Evolutionary conservation across 2,329 filamentous ascomycete species (phyloP).

Genomic region (Aplosporella prunicola): DNA sequence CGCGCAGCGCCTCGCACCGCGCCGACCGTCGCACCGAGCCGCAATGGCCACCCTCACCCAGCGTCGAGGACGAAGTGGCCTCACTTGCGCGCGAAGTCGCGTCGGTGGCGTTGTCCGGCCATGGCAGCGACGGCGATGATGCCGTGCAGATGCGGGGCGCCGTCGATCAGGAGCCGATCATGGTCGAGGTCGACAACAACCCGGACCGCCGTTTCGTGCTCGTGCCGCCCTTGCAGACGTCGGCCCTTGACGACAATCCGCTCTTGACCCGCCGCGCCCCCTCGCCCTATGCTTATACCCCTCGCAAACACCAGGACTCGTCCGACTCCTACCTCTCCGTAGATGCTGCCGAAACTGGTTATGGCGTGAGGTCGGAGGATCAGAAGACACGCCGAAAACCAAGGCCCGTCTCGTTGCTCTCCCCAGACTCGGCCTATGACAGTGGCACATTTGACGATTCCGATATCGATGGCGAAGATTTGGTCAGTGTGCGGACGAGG

Average conservation of each 20-base stretch:
- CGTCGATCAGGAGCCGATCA: slow-evolving; percentile 58
- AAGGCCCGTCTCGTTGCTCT: not conserved
- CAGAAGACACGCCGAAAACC: too few species aligned
- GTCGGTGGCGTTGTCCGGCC: too few species aligned
- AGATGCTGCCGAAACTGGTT: slow-evolving; percentile 29
- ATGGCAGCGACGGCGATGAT: slow-evolving; percentile 41
- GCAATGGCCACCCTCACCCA: slow-evolving; percentile 51
- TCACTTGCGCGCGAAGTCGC: slow-evolving; percentile 54
- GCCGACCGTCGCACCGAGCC: slow-evolving; percentile 12
- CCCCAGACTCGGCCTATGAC: slow-evolving; percentile 1
- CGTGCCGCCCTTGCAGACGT: slow-evolving; percentile 34
- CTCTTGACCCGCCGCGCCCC: slow-evolving; percentile 32
- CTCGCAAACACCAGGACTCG: slow-evolving; percentile 24
- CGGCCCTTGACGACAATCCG: slow-evolving; percentile 26
- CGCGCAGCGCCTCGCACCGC: slow-evolving; percentile 6
- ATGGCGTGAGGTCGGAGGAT: not conserved
- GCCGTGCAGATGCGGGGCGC: slow-evolving; percentile 49
- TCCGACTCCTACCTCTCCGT: slow-evolving; percentile 40
- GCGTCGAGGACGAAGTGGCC: slow-evolving; percentile 58
- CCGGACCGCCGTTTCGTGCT: slow-evolving; percentile 58
- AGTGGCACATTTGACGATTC: slow-evolving; percentile 22
- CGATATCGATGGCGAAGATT: slow-evolving; percentile 22
- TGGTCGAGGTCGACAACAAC: slow-evolving; percentile 52
- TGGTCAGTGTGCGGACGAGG: slow-evolving; percentile 20
- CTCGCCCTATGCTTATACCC: slow-evolving; percentile 38